Evolutionary conservation across 1,284 basidiomycete genomes (phyloP).

Genomic region (Cutaneotrichosporon sp.): DNA sequence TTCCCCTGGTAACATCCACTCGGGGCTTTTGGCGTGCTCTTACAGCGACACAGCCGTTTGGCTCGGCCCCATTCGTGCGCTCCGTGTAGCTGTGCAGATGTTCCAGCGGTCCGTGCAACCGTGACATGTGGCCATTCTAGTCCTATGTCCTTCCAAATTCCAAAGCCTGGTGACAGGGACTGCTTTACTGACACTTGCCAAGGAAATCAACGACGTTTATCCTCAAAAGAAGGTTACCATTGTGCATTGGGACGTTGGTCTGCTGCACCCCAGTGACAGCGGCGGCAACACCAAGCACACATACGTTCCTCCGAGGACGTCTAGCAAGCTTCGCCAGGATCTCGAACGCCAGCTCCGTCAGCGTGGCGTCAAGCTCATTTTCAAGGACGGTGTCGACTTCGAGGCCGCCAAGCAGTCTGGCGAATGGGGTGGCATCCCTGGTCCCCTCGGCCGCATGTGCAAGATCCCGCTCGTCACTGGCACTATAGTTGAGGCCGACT

Average conservation of each 20-base stretch:
- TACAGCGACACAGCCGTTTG: too few species aligned
- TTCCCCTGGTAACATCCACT: too few species aligned
- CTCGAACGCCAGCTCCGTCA: constrained; percentile 36
- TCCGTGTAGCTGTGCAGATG: too few species aligned
- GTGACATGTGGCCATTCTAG: too few species aligned
- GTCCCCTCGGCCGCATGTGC: constrained; percentile 27
- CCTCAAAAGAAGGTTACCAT: constrained; percentile 24
- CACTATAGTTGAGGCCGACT: constrained; percentile 44
- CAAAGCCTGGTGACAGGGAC: neutral
- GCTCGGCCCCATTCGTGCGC: too few species aligned
- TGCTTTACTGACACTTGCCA: neutral
- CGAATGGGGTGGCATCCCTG: constrained; percentile 33
- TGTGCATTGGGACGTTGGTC: constrained; percentile 28
- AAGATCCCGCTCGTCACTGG: constrained; percentile 40
- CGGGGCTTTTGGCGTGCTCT: too few species aligned
- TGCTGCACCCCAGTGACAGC: constrained; percentile 26
- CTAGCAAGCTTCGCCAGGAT: constrained; percentile 32
- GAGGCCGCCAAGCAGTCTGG: constrained; percentile 14
- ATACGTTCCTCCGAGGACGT: constrained; percentile 26
- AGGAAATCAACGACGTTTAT: constrained; percentile 32
- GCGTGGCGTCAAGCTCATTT: constrained; percentile 43
- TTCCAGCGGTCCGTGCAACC: too few species aligned
- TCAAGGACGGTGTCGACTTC: constrained; percentile 40
- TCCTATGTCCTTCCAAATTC: neutral
- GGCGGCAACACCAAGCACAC: constrained; percentile 17